Base-by-base conservation (phyloP, 768 basidiomycete species). In the Mrakia blollopis region DNA sequence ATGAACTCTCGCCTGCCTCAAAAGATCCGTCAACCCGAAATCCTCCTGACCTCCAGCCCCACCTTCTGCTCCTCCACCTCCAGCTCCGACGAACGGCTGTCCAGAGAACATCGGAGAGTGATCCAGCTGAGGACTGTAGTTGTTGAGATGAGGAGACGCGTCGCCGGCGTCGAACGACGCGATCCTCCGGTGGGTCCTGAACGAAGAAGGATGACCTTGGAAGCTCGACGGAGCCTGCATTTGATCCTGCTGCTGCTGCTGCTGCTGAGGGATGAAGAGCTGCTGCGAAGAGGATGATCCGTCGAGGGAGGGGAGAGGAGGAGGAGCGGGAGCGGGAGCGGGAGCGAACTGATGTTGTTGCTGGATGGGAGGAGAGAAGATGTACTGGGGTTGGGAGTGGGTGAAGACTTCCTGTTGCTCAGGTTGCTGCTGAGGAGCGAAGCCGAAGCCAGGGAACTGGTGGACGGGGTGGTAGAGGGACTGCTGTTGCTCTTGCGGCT, bases 131-230 rank as follows among this genome's bases (percentile, higher is more conserved):
- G 62, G 62, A 18, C 30, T 32, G 62, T 28, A 63, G 62, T 18
- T 18, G 30, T 37, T 25, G 23, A n/a, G n/a, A n/a, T 47, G 41
- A 16, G 70, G 44, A 3, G 74, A 75, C 13, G 37, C 21, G 67
- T 67, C 74, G n/a, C n/a, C n/a, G 37, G 74, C 65, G 62, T 75
- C 74, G 37, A 70, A 68, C 35, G 74, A 75, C 35, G 28, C 67
- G 50, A 75, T 60, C 23, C 74, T 65, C 11, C 74, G 50, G 35
- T 75, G 74, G 37, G 18, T 32, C 11, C 30, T 30, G 62, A 72
- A 50, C 30, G 70, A 32, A 7, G 70, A 25, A 5, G 70, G 30
- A 2, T 54, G 70, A 21, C 16, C 28, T 57, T 25, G 57, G 57
- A 57, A 28, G 28, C n/a, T 57, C 8, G 57, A 57, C 1, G 28